These are phyloP conservation scores for Hanseniaspora nectarophila DNA, from an alignment of 805 yeast species.

Conservation along the genomic window DNA sequence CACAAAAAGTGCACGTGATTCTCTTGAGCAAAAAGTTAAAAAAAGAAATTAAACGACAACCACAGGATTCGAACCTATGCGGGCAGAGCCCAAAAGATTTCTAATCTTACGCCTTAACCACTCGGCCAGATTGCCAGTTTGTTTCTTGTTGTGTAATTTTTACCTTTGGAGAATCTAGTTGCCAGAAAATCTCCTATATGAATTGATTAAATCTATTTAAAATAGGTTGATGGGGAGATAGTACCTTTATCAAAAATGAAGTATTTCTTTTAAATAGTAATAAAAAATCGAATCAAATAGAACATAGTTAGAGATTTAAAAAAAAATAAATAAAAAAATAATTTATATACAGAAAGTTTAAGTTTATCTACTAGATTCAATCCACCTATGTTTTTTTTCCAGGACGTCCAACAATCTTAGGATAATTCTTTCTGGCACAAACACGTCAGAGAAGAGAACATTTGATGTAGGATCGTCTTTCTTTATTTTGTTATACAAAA, in stretches of 20 bases:
- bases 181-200: no score
- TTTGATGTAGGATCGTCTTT: background rate
- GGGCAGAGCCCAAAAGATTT: constrained; percentile 48
- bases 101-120: constrained; percentile 57
- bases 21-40: background rate
- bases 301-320: no score
- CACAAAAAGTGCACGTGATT: constrained; percentile 1
- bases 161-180: no score
- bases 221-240: no score
- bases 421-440: background rate
- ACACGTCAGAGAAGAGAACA: background rate
- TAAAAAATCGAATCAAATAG: no score
- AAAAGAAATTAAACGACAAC: constrained; percentile 43
- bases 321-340: no score
- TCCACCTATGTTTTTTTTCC: no score
- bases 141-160: constrained; percentile 5
- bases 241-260: no score
- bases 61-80: constrained; percentile 64
- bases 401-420: background rate
- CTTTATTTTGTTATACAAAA: background rate
- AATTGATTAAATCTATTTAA: no score
- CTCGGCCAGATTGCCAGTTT: constrained; percentile 44
- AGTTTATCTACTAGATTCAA: no score
- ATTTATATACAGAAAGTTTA: background rate
- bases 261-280: no score